Base-by-base conservation (phyloP, 2,329 filamentous ascomycete genomes). In the Aureobasidium musti region DNA sequence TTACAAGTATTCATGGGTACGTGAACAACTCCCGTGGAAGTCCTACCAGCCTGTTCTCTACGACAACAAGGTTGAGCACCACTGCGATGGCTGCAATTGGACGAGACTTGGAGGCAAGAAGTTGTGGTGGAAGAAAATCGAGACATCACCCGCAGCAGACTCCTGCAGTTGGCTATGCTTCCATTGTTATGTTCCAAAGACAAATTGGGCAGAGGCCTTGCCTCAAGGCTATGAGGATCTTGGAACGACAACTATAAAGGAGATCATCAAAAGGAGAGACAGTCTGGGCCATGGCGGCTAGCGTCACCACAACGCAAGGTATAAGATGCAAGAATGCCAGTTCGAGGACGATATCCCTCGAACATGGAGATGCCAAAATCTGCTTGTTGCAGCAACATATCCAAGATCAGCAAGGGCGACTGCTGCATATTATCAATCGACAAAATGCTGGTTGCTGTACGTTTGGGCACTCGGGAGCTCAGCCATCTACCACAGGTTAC, bases 141-240 rank as follows among this genome's bases (percentile, higher is more conserved):
- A 52, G 14, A 8, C 49, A 30, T 30, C 47, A 19, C 7, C 47
- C 3, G 23, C 14, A 10, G 21, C 52, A 8, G n/a, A 37, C 19
- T 21, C 52, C 5, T 6, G 23, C 30, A 37, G 2, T 37, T 54
- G 52, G 52, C 23, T 54, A 8, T 56, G 53, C 6, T 1, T 5
- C n/a, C 19, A 28, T 14, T 56, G 53, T 28, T 56, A 56, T 19
- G 17, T 41, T 10, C 53, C 35, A 41, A 39, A 28, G 23, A 41
- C 14, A 3, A 5, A 56, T 11, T 41, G 33, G n/a, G 35, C 3
- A 17, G 7, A 28, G 19, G 53, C 53, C 14, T 19, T 56, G 53
- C 53, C 53, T n/a, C n/a, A n/a, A 56, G 53, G 53, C 17, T 56
- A 56, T 21, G 53, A 56, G 6, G 53, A 19, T 41, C 14, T 39